Evolutionary conservation across 2,329 filamentous ascomycete species (phyloP), one percentile per base, ranked within the genome.

Genomic region (Podosphaera aphanis): DNA sequence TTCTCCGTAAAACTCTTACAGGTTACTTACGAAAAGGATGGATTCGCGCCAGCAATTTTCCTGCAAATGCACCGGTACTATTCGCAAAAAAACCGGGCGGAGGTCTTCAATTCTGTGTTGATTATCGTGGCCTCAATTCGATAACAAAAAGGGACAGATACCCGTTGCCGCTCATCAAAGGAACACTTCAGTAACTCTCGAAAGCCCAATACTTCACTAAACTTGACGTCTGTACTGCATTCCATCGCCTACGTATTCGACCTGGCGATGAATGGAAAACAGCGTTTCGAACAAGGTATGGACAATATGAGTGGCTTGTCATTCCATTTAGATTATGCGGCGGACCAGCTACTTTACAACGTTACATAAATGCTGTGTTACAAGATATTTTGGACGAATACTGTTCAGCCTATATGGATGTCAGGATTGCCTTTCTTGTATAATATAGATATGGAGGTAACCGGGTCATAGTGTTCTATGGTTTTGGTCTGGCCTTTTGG

Each of bases 391-490:
- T 39, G 20, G 36, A 39, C 20, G 36, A 19, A 39, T 39, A 39
- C 36, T 39, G 36, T n/a, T 39, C 36, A 39, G 36, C n/a, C n/a
- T 39, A 39, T 39, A 19, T 39, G 36, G 36, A n/a, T n/a, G n/a
- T n/a, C n/a, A n/a, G n/a, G n/a, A n/a, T n/a, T n/a, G n/a, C n/a
- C n/a, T n/a, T n/a, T n/a, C n/a, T n/a, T n/a, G n/a, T n/a, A n/a
- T n/a, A n/a, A n/a, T n/a, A n/a, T n/a, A n/a, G n/a, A n/a, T n/a
- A n/a, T n/a, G n/a, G n/a, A n/a, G n/a, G n/a, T n/a, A n/a, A n/a
- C n/a, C n/a, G n/a, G n/a, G n/a, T n/a, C n/a, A n/a, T n/a, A n/a
- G n/a, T n/a, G n/a, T n/a, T n/a, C n/a, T n/a, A n/a, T n/a, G n/a
- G n/a, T n/a, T n/a, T n/a, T n/a, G n/a, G n/a, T n/a, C n/a, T n/a